phyloP scores from a whole-genome alignment of 2,329 filamentous ascomycete species.

The Dissoconium aciculare region DNA sequence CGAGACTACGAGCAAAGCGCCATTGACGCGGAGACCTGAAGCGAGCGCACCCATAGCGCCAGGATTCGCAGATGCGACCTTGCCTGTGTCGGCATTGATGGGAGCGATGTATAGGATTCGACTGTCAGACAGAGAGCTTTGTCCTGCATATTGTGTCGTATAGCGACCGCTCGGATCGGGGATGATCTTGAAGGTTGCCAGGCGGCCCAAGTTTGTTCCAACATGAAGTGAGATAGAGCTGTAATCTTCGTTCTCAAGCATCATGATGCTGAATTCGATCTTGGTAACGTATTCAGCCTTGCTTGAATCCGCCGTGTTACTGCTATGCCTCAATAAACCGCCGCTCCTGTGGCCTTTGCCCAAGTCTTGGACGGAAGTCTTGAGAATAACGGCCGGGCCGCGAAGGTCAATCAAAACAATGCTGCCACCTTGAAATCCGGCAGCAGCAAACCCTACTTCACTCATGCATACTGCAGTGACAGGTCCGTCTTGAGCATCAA shows the following conservation, averaged over 20 bases:
- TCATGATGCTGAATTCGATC: slow-evolving; percentile 88
- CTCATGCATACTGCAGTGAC: slow-evolving; percentile 69
- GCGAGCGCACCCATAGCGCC: slow-evolving; percentile 60
- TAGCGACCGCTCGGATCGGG: slow-evolving; percentile 58
- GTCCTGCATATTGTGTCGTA: slow-evolving; percentile 54
- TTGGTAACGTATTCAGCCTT: slow-evolving; percentile 59
- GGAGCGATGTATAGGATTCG: slow-evolving; percentile 60
- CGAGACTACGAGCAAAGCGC: slow-evolving; percentile 65
- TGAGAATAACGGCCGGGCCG: slow-evolving; percentile 71
- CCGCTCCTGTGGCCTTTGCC: slow-evolving; percentile 59
- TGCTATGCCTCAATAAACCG: slow-evolving; percentile 48
- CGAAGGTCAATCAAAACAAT: slow-evolving; percentile 75
- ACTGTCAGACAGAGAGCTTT: slow-evolving; percentile 44
- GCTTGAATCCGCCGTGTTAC: slow-evolving; percentile 28
- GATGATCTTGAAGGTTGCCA: slow-evolving; percentile 81
- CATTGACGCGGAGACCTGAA: slow-evolving; percentile 60
- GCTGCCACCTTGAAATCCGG: slow-evolving; percentile 69
- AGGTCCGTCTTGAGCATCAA: slow-evolving; percentile 70
- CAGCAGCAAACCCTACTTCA: slow-evolving; percentile 83
- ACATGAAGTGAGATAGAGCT: slow-evolving; percentile 89
- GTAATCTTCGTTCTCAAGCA: slow-evolving; percentile 81
- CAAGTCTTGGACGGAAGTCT: slow-evolving; percentile 56
- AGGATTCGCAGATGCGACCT: slow-evolving; percentile 60
- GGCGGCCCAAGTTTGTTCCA: slow-evolving; percentile 68
- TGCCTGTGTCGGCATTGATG: slow-evolving; percentile 64